phyloP scores from a whole-genome alignment of 2,329 filamentous ascomycete genomes.

The Geosmithia putterillii region DNA sequence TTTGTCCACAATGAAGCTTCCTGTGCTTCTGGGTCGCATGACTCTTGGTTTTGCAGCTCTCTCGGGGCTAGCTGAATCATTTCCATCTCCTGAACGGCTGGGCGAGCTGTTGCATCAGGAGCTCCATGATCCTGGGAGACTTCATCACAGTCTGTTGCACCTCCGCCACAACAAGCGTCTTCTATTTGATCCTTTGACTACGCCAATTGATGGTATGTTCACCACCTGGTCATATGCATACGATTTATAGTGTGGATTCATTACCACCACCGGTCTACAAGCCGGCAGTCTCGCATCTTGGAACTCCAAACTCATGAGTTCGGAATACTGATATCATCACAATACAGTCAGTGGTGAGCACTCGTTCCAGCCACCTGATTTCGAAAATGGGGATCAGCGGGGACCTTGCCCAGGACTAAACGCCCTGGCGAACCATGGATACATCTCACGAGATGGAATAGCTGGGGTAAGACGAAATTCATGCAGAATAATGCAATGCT shows the following conservation, averaged over 20 bases:
- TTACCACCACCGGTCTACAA: too few relatives aligned
- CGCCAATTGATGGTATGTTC: conserved; percentile 7
- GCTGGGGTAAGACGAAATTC: conserved; percentile 6
- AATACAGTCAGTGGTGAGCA: conserved; percentile 8
- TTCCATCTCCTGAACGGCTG: conserved; percentile 6
- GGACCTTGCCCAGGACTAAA: conserved; percentile 22
- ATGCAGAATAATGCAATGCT: background rate
- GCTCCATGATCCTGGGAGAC: background rate
- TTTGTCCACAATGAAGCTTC: background rate
- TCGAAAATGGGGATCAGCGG: conserved; percentile 11
- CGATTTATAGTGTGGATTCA: too few relatives aligned
- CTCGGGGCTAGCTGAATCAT: conserved; percentile 3
- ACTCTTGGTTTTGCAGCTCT: conserved; percentile 4
- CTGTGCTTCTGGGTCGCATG: background rate
- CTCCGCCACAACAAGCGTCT: conserved; percentile 6
- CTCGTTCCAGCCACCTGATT: conserved; percentile 13
- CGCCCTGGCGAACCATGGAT: conserved; percentile 22
- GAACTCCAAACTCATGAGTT: too few relatives aligned
- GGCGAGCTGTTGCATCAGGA: conserved; percentile 5
- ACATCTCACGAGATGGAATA: conserved; percentile 13
- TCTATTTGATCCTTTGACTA: conserved; percentile 7
- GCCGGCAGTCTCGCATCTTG: too few relatives aligned
- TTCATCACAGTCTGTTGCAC: conserved; percentile 5
- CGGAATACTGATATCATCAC: too few relatives aligned
- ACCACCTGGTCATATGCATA: too few relatives aligned